These are phyloP conservation scores for Mortierella sp. DNA, from an alignment of 371 early-diverging fungal genomes.

Conservation along the genomic window DNA sequence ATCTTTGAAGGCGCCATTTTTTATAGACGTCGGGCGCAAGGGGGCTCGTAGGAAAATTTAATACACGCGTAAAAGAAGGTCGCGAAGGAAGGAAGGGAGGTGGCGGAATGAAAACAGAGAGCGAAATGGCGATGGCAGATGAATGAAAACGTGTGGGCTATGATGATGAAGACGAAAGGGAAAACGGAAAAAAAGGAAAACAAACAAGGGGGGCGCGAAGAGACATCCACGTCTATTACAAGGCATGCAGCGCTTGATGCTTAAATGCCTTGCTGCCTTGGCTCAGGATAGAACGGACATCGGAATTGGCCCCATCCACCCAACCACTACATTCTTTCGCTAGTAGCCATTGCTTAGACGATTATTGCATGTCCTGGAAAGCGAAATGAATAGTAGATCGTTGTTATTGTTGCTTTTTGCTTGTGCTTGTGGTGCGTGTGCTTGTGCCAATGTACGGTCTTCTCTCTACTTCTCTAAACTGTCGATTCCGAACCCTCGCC, in stretches of 20 bases:
- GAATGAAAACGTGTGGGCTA: background rate
- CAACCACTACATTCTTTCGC: too few relatives aligned
- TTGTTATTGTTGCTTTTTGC: background rate
- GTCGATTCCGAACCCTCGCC: slow-evolving; percentile 34
- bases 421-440: background rate
- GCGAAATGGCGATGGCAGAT: background rate
- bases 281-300: background rate
- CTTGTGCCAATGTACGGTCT: background rate
- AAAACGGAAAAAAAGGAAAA: background rate
- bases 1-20: slow-evolving; percentile 12
- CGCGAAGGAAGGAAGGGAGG: background rate
- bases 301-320: background rate
- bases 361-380: slow-evolving; percentile 1
- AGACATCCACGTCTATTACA: background rate
- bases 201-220: background rate
- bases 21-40: background rate
- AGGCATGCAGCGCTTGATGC: too few relatives aligned
- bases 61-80: background rate
- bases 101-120: background rate
- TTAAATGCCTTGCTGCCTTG: too few relatives aligned
- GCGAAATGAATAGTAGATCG: background rate
- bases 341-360: background rate
- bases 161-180: background rate
- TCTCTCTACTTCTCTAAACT: slow-evolving; percentile 13
- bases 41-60: background rate